Evolutionary conservation across 2,329 filamentous ascomycete genomes (phyloP), one percentile per base, ranked within the genome.

Genomic region (Geosmithia flava): DNA sequence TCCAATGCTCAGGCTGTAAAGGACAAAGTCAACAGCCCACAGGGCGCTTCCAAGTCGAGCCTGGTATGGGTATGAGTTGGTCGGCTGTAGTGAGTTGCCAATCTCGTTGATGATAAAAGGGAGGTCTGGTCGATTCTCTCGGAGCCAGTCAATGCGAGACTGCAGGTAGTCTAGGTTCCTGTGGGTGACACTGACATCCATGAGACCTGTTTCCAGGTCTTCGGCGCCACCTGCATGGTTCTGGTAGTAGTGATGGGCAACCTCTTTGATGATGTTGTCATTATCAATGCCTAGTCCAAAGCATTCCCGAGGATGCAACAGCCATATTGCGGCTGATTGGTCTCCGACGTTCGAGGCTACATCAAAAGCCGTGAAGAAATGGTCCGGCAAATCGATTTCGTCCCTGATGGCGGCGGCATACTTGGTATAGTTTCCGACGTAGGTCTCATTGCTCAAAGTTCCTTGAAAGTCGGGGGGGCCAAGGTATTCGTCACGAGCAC

Each of bases 181-280:
- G 29, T 49, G 48, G 7, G 48, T 49, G 13, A 49, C 8, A 37
- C 11, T 42, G 19, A 49, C 20, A 33, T 33, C 55, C 62, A 64
- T 64, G 0, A 65, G 58, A 7, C 52, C 55, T 2, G 46, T 44
- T 3, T 55, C 59, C 0, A 66, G 57, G 30, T 60, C 57, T 2
- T 44, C 52, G 0, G 62, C 61, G 5, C 49, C 53, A 0, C 61
- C 62, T 1, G 60, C 61, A 2, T 55, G 48, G 4, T 57, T 59
- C 52, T 67, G 62, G 51, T 66, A 67, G 52, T 64, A 66, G 46
- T 67, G 64, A 33, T 62, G 60, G n/a, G 62, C 58, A 2, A 65
- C 61, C 43, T 62, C 60, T 49, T 63, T 62, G 49, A 67, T 55
- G 39, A 58, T 56, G 29, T 53, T 51, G 19, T 51, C 55, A 8